These are phyloP conservation scores for Fusarium foetens DNA, from an alignment of 2,329 filamentous ascomycete genomes.

Conservation along the genomic window DNA sequence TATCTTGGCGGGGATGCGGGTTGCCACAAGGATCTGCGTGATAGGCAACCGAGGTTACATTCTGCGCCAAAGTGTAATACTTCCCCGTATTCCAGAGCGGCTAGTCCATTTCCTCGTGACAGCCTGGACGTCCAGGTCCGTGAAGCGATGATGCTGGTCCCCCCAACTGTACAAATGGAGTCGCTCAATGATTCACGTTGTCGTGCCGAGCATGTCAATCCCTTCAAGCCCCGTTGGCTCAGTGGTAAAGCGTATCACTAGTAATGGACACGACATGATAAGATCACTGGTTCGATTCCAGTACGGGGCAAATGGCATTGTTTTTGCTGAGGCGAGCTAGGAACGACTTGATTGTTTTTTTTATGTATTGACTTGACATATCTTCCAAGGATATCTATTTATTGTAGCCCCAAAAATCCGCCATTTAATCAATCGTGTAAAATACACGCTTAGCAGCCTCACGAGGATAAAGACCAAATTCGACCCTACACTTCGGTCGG, in stretches of 20 bases:
- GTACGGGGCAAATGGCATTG: background rate
- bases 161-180: background rate
- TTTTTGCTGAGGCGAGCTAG: background rate
- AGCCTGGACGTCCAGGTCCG: no score
- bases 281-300: background rate
- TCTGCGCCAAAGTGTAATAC: background rate
- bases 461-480: fast-evolving
- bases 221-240: background rate
- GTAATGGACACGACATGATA: background rate
- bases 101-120: background rate
- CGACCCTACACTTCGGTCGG: background rate
- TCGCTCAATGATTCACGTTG: no score
- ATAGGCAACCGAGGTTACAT: background rate
- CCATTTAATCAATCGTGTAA: fast-evolving
- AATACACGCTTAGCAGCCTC: background rate
- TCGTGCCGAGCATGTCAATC: fast-evolving
- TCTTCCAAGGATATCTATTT: fast-evolving
- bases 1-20: background rate
- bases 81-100: background rate
- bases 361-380: background rate
- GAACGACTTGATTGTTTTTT: background rate
- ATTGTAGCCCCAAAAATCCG: fast-evolving
- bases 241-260: background rate
- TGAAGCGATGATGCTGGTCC: background rate
- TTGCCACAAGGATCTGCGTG: background rate